Conservation (phyloP, 306 rosid species). For the Vigna mungo region DNA sequence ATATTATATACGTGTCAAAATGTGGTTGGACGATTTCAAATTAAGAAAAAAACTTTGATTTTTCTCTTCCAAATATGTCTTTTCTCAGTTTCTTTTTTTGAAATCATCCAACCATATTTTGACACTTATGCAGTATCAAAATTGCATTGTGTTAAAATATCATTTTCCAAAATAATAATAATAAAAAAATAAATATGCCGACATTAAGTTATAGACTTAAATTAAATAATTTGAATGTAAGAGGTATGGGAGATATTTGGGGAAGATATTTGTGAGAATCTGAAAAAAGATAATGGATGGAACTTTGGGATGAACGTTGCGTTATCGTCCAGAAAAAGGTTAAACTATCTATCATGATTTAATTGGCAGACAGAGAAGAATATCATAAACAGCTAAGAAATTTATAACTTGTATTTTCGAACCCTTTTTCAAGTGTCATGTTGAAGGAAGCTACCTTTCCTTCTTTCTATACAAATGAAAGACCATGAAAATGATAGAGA, state of each 20-base stretch:
- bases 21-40: too few relatives aligned
- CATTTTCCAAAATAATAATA: too few relatives aligned
- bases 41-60: too few relatives aligned
- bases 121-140: too few relatives aligned
- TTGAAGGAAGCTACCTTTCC: slow-evolving; percentile 3
- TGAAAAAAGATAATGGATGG: not conserved
- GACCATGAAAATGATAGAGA: slow-evolving; percentile 16
- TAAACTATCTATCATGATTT: not conserved
- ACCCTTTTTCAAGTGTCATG: slow-evolving; percentile 41
- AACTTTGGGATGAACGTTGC: slow-evolving; percentile 7
- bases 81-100: too few relatives aligned
- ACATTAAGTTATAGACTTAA: not conserved
- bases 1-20: too few relatives aligned
- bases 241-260: slow-evolving; percentile 14
- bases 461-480: slow-evolving; percentile 19
- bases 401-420: slow-evolving; percentile 1
- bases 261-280: slow-evolving; percentile 2
- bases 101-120: too few relatives aligned
- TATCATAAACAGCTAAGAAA: slow-evolving; percentile 16
- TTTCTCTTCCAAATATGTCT: too few relatives aligned
- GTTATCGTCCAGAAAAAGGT: slow-evolving; percentile 37
- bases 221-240: slow-evolving; percentile 17
- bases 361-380: slow-evolving; percentile 22
- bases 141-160: too few relatives aligned
- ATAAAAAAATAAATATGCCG: not conserved